A percentile compares a stretch with the other conserved stretches of the same genome.
phyloP scores from a whole-genome alignment of 371 early-diverging fungal species.

The Apophysomyces elegans region DNA sequence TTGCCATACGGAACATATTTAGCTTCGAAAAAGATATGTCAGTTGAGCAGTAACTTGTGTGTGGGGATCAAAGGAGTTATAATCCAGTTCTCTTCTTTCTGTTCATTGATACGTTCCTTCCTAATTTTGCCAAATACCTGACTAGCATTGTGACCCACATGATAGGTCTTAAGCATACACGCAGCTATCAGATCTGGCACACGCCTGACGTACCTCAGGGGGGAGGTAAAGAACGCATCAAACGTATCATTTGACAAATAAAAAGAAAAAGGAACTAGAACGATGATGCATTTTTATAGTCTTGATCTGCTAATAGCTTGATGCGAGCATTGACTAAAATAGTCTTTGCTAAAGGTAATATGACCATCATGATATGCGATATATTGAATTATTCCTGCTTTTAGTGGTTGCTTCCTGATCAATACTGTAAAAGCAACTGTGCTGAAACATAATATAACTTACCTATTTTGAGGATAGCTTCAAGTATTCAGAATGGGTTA shows the following conservation, averaged over 20 bases:
- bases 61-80: too few relatives aligned
- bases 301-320: conserved; percentile 55
- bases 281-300: not conserved
- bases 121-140: conserved; percentile 51
- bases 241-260: too few relatives aligned
- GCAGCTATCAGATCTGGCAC: conserved; percentile 24
- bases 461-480: conserved; percentile 54
- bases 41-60: too few relatives aligned
- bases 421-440: conserved; percentile 65
- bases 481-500: conserved; percentile 63
- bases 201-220: too few relatives aligned
- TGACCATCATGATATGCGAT: conserved; percentile 28
- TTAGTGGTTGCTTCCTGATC: conserved; percentile 51
- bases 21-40: too few relatives aligned
- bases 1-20: too few relatives aligned
- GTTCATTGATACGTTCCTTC: conserved; percentile 50
- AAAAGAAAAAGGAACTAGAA: too few relatives aligned
- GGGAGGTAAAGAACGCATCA: too few relatives aligned
- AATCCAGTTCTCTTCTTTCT: conserved; percentile 13
- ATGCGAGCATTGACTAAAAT: conserved; percentile 23
- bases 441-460: conserved; percentile 65
- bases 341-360: conserved; percentile 73
- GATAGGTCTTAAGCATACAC: conserved; percentile 34
- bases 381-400: too few relatives aligned
- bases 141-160: conserved; percentile 58